These are phyloP conservation scores for Chlorella sp. DNA, from an alignment of 139 green algal species.

Conservation along the genomic window DNA sequence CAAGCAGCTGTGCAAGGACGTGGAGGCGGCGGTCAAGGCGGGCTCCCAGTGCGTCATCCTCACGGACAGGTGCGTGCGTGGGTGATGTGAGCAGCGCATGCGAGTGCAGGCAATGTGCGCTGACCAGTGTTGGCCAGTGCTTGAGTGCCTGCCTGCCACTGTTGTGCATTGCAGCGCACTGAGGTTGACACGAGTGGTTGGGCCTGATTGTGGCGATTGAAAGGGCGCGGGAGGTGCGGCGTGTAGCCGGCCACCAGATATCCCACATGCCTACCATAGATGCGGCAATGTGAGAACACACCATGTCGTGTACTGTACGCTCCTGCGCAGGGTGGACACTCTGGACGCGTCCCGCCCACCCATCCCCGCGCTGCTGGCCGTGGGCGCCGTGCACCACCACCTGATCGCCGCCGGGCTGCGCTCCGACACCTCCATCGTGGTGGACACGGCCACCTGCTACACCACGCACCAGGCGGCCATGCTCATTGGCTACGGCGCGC, in stretches of 20 bases:
- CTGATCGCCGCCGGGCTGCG: constrained; percentile 81
- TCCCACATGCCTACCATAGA: too few species aligned
- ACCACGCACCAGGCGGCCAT: constrained; percentile 39
- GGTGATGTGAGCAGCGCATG: too few species aligned
- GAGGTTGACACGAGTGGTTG: too few species aligned
- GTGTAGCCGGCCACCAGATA: too few species aligned
- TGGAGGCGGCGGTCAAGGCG: constrained; percentile 74
- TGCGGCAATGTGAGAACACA: too few species aligned
- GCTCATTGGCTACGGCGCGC: constrained; percentile 81
- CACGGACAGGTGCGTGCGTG: constrained; percentile 1
- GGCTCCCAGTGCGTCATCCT: constrained; percentile 52
- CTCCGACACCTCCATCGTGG: constrained; percentile 90
- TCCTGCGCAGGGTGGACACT: constrained; percentile 53
- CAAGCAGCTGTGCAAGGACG: constrained; percentile 59
- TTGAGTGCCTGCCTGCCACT: too few species aligned
- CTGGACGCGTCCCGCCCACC: constrained; percentile 32
- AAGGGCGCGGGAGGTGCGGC: too few species aligned
- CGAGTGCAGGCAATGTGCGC: too few species aligned
- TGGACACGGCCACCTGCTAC: constrained; percentile 77
- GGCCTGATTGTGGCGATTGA: too few species aligned
- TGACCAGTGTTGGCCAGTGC: too few species aligned
- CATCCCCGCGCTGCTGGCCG: constrained; percentile 89
- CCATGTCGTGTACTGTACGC: constrained; percentile 61
- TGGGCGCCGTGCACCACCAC: constrained; percentile 96
- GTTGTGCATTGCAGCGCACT: too few species aligned